These are phyloP conservation scores for Colletotrichum theobromicola DNA, from an alignment of 2,329 filamentous ascomycete genomes.

Conservation along the genomic window DNA sequence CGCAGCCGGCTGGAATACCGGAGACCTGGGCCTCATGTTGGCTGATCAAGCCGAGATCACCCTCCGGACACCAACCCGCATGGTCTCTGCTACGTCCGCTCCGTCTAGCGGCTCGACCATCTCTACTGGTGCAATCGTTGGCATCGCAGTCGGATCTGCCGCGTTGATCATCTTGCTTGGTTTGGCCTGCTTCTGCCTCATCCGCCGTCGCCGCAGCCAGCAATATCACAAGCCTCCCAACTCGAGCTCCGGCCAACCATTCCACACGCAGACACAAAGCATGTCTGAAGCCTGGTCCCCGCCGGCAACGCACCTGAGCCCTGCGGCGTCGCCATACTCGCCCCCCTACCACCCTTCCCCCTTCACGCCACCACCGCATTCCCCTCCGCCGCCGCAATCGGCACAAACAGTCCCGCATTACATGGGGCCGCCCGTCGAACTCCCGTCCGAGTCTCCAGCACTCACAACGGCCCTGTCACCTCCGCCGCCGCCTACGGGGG, in stretches of 20 bases:
- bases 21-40: conserved; percentile 60
- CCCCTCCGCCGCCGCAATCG: conserved; percentile 15
- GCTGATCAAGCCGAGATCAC: conserved; percentile 50
- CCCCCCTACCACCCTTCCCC: neutral
- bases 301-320: conserved; percentile 7
- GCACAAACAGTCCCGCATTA: conserved; percentile 17
- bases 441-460: conserved; percentile 24
- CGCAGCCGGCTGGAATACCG: conserved; percentile 50
- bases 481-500: neutral
- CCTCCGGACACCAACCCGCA: conserved; percentile 55
- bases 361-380: neutral
- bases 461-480: neutral
- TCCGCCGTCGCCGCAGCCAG: conserved; percentile 31
- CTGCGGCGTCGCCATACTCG: conserved; percentile 9
- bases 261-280: conserved; percentile 1
- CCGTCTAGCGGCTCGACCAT: conserved; percentile 20
- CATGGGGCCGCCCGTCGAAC: conserved; percentile 31
- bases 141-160: conserved; percentile 43
- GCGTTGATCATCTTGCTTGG: conserved; percentile 30
- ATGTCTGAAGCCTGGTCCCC: conserved; percentile 22
- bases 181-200: conserved; percentile 28
- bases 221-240: neutral
- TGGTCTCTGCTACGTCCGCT: conserved; percentile 27
- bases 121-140: conserved; percentile 46
- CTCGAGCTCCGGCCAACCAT: neutral